Percentiles rank a stretch among this genome's conserved stretches.
Conservation (phyloP, 345 rosid genomes). For the Rhizophora mangle region DNA sequence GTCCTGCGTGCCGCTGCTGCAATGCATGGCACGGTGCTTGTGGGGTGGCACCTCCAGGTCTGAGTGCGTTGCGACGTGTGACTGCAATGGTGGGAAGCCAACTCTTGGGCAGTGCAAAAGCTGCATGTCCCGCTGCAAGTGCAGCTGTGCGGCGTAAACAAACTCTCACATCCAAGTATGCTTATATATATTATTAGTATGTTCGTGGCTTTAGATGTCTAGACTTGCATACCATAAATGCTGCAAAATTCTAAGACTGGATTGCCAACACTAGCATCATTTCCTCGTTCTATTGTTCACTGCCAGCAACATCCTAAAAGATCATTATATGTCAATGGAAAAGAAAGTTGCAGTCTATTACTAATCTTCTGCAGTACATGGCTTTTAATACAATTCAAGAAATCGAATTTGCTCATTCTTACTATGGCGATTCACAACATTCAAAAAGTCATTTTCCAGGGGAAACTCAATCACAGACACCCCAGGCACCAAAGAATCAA, state of each 20-base stretch:
- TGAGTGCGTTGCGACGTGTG: slow-evolving; percentile 44
- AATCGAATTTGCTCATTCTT: background rate
- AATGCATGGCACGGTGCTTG: slow-evolving; percentile 78
- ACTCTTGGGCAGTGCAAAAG: slow-evolving; percentile 55
- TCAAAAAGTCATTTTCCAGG: background rate
- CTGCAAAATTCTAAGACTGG: background rate
- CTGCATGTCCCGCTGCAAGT: slow-evolving; percentile 69
- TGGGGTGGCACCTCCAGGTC: slow-evolving; percentile 56
- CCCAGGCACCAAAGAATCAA: background rate
- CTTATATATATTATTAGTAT: background rate
- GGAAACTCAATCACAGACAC: background rate
- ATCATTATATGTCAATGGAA: background rate
- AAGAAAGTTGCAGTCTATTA: no score
- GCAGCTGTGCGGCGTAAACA: slow-evolving; percentile 38
- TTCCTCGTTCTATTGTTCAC: no score
- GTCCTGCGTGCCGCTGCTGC: slow-evolving; percentile 49
- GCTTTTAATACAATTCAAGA: background rate
- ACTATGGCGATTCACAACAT: background rate
- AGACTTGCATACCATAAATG: background rate
- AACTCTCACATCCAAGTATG: no score
- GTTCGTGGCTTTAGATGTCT: slow-evolving; percentile 13
- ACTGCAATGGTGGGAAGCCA: slow-evolving; percentile 45
- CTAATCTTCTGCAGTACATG: no score
- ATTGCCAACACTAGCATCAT: background rate
- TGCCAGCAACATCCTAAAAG: no score